Conservation (phyloP, 2,329 filamentous ascomycete species). For the Trichoderma koningiopsis region DNA sequence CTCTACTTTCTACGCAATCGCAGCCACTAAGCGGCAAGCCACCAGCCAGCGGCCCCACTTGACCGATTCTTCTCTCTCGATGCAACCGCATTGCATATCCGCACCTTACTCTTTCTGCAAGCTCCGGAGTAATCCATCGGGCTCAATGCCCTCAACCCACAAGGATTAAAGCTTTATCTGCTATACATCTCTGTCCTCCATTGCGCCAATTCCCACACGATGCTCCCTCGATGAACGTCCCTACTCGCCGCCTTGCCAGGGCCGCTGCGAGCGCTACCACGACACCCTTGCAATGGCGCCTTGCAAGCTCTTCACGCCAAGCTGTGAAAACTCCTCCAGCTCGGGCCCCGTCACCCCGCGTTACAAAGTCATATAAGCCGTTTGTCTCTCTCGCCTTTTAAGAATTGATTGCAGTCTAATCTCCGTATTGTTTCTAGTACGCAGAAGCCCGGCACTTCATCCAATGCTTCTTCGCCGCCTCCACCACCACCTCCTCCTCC, state of each 20-base stretch:
- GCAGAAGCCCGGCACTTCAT: constrained; percentile 23
- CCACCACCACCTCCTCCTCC: constrained; percentile 32
- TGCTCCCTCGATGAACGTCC: constrained; percentile 36
- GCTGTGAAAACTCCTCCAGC: constrained; percentile 28
- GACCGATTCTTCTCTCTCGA: background rate
- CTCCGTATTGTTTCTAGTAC: background rate
- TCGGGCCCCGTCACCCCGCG: constrained; percentile 29
- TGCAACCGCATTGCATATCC: background rate
- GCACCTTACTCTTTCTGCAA: constrained; percentile 14
- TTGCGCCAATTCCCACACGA: constrained; percentile 7
- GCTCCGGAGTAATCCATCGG: constrained; percentile 26
- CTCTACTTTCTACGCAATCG: background rate
- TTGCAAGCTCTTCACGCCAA: constrained; percentile 36
- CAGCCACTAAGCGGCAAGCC: background rate
- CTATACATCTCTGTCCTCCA: background rate
- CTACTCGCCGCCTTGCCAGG: constrained; percentile 34
- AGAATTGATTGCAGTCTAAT: background rate
- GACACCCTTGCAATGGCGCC: constrained; percentile 33
- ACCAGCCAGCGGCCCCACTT: background rate
- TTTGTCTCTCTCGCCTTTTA: constrained; percentile 28
- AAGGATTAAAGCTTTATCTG: constrained; percentile 5
- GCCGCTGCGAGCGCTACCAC: constrained; percentile 5
- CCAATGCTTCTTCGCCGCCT: background rate
- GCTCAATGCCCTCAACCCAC: constrained; percentile 28
- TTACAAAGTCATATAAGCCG: constrained; percentile 38